These are phyloP conservation scores for Aspergillus sp. DNA, from an alignment of 2,329 filamentous ascomycete species.

Conservation along the genomic window DNA sequence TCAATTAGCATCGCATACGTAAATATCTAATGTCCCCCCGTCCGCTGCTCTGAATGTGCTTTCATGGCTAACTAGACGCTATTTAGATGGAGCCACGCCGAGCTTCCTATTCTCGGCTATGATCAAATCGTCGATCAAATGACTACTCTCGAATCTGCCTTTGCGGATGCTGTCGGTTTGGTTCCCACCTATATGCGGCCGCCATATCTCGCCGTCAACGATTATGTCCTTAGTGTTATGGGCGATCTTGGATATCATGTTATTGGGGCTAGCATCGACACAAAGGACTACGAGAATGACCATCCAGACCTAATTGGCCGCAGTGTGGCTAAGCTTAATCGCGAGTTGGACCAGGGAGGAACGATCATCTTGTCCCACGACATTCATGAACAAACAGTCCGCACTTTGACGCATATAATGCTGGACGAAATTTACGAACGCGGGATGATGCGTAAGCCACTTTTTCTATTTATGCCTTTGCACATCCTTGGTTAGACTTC, in stretches of 20 bases:
- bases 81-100: constrained; percentile 40
- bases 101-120: constrained; percentile 36
- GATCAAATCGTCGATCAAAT: constrained; percentile 40
- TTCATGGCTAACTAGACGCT: not conserved
- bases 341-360: constrained; percentile 32
- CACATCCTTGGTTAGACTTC: not conserved
- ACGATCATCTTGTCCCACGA: constrained; percentile 40
- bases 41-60: too few species aligned
- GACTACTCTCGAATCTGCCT: constrained; percentile 40
- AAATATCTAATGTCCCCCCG: constrained; percentile 6
- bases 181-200: constrained; percentile 51
- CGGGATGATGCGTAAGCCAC: constrained; percentile 39
- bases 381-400: constrained; percentile 37
- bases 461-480: not conserved
- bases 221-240: constrained; percentile 36
- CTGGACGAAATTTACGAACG: constrained; percentile 38
- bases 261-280: constrained; percentile 44
- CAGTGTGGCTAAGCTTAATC: constrained; percentile 33
- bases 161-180: constrained; percentile 43
- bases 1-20: constrained; percentile 50
- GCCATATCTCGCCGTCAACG: constrained; percentile 43
- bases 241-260: constrained; percentile 47
- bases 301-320: constrained; percentile 27
- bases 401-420: constrained; percentile 33
- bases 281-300: constrained; percentile 43